A percentile compares a stretch with the other conserved stretches of the same genome.
These are phyloP conservation scores for Eucalyptus erythrocorys DNA, from an alignment of 345 rosid genomes.

Conservation along the genomic window DNA sequence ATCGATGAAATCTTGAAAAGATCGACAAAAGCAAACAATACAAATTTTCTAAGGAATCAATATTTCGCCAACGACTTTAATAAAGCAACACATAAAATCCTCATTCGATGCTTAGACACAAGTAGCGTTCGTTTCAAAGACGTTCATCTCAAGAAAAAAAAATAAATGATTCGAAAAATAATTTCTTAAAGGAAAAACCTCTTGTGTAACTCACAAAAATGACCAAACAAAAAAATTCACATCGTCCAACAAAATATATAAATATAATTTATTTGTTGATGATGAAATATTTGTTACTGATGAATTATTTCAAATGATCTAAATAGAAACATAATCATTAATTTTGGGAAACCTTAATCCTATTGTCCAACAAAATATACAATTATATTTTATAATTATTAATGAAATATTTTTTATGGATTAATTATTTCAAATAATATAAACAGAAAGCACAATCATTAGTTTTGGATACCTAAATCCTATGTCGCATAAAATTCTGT, in stretches of 20 bases:
- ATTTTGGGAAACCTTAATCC: no score
- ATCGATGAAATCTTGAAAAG: rapidly evolving
- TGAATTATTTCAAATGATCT: neutral
- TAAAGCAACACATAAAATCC: neutral
- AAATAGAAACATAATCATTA: neutral
- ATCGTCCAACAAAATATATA: neutral
- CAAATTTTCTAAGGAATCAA: neutral
- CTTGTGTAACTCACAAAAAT: neutral
- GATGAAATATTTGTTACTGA: neutral
- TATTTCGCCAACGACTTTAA: neutral
- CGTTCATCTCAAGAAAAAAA: rapidly evolving
- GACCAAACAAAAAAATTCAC: neutral
- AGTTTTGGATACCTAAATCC: neutral
- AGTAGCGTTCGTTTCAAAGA: rapidly evolving
- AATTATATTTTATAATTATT: no score
- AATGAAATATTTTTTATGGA: neutral
- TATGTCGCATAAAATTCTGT: neutral
- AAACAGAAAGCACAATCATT: neutral
- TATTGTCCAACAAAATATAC: no score
- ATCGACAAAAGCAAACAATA: neutral
- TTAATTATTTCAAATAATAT: neutral
- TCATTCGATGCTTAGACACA: rapidly evolving
- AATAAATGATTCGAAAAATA: neutral
- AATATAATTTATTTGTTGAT: neutral
- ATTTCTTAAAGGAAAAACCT: neutral